phyloP scores from a whole-genome alignment of 2,329 filamentous ascomycete species.

The Stenocarpella maydis region DNA sequence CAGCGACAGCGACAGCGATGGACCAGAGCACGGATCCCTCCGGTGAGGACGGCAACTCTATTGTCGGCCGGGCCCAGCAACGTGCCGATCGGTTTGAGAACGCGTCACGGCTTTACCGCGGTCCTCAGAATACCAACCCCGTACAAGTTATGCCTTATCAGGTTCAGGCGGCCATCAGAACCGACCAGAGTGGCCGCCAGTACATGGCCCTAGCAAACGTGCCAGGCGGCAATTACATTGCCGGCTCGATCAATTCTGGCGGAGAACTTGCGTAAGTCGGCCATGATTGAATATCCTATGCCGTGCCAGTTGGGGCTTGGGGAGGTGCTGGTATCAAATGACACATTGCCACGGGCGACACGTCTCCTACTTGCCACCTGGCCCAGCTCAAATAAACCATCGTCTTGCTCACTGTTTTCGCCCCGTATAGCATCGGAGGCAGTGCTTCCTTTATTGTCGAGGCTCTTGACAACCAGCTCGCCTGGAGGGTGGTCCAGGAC shows the following conservation, averaged over 20 bases:
- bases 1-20: not conserved
- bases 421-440: not conserved
- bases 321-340: no score
- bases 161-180: not conserved
- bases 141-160: not conserved
- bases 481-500: not conserved
- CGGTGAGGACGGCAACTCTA: no score
- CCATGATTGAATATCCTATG: no score
- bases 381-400: not conserved
- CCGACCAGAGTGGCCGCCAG: not conserved
- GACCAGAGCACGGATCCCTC: not conserved
- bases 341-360: no score
- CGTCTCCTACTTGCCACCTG: not conserved
- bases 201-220: not conserved
- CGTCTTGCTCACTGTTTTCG: not conserved
- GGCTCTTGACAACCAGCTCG: not conserved
- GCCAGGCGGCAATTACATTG: slow-evolving; percentile 8
- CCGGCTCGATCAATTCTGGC: slow-evolving; percentile 1
- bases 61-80: not conserved
- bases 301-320: no score
- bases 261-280: slow-evolving; percentile 20
- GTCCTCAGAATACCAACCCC: not conserved
- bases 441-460: not conserved
- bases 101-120: not conserved
- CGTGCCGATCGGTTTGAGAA: not conserved